These are phyloP conservation scores for Zoysia pacifica DNA, from an alignment of 176 grass and related monocot species.

Conservation along the genomic window DNA sequence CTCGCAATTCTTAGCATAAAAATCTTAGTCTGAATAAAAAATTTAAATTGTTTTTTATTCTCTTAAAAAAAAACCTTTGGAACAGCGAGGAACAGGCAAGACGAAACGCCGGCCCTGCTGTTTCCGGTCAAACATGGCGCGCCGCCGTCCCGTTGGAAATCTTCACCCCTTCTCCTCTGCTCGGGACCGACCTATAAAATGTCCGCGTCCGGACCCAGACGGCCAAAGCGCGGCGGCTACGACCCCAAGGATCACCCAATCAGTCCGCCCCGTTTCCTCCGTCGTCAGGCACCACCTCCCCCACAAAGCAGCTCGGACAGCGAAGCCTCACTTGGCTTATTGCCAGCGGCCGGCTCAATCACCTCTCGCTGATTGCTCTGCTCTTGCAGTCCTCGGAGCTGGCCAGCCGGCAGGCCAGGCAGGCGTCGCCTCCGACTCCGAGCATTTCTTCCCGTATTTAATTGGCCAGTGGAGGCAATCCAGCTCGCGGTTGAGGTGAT, in stretches of 20 bases:
- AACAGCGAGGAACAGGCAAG: background rate
- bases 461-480: constrained; percentile 18
- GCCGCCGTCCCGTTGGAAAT: constrained; percentile 23
- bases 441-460: constrained; percentile 12
- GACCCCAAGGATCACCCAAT: background rate
- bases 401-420: background rate
- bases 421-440: constrained; percentile 1
- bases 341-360: constrained; percentile 12
- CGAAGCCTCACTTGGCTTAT: constrained; percentile 18
- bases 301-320: constrained; percentile 23
- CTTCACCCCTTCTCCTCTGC: background rate
- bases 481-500: constrained; percentile 12
- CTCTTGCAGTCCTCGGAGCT: background rate
- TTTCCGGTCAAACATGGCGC: constrained; percentile 51
- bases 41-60: background rate
- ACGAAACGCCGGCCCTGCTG: background rate
- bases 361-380: background rate
- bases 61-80: background rate
- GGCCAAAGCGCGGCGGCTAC: background rate
- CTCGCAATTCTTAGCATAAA: no score
- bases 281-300: constrained; percentile 16
- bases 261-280: background rate
- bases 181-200: background rate
- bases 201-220: background rate
- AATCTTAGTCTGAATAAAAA: background rate